These are phyloP conservation scores for Tirmania nivea DNA, from an alignment of 495 filamentous ascomycete genomes.

Conservation along the genomic window DNA sequence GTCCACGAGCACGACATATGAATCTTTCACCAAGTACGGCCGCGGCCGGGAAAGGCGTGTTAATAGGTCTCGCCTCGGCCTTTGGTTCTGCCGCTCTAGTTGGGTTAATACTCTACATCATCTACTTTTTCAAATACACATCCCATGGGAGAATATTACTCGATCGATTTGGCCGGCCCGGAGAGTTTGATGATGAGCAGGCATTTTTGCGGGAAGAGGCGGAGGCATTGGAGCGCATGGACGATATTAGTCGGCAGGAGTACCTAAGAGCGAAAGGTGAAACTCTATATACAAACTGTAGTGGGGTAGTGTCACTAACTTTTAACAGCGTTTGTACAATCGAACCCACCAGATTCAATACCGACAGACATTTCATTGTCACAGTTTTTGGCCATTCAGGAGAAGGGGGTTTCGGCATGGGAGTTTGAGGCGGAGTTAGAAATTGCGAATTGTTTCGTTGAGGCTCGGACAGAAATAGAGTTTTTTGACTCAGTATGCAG, in stretches of 20 bases:
- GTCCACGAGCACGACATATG: neutral
- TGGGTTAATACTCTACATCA: conserved; percentile 53
- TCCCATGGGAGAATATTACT: conserved; percentile 73
- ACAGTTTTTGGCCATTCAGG: conserved; percentile 93
- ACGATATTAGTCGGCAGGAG: conserved; percentile 72
- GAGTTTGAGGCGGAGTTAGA: conserved; percentile 96
- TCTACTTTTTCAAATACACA: conserved; percentile 91
- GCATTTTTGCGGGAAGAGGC: conserved; percentile 79
- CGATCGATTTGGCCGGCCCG: conserved; percentile 79
- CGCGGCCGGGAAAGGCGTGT: conserved; percentile 38
- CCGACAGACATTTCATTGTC: conserved; percentile 95
- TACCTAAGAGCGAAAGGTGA: conserved; percentile 90
- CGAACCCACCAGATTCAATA: conserved; percentile 82
- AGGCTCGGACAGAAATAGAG: conserved; percentile 87
- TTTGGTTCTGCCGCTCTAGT: conserved; percentile 82
- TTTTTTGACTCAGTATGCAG: conserved; percentile 97
- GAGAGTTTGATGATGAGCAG: conserved; percentile 96
- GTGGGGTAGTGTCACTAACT: conserved; percentile 7
- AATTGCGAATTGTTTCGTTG: conserved; percentile 97
- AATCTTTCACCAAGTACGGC: neutral
- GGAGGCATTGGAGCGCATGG: conserved; percentile 85
- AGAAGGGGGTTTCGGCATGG: conserved; percentile 97
- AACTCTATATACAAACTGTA: conserved; percentile 2
- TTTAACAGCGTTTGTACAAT: conserved; percentile 63
- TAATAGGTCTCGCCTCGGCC: conserved; percentile 90